These are phyloP conservation scores for Pyricularia sp. DNA, from an alignment of 2,329 filamentous ascomycete species.

Conservation along the genomic window DNA sequence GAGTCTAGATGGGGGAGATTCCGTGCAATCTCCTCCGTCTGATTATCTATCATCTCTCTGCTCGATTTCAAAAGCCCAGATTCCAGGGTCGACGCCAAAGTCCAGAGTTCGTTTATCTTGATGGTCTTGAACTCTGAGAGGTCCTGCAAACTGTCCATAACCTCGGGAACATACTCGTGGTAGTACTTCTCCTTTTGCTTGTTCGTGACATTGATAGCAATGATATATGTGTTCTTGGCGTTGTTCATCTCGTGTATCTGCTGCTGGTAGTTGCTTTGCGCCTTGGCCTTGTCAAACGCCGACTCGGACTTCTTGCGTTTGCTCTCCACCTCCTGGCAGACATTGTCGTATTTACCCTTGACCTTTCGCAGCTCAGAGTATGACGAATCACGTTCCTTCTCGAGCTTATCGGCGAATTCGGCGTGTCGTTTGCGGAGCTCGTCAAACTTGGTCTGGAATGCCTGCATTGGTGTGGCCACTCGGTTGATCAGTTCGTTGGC, in stretches of 20 bases:
- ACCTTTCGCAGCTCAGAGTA: conserved; percentile 82
- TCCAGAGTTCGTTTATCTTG: conserved; percentile 82
- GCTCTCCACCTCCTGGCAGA: conserved; percentile 90
- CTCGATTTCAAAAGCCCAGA: conserved; percentile 68
- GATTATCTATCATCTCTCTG: conserved; percentile 59
- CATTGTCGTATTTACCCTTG: conserved; percentile 86
- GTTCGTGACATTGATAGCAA: conserved; percentile 92
- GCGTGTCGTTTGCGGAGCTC: conserved; percentile 85
- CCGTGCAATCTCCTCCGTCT: conserved; percentile 72
- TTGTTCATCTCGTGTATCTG: conserved; percentile 95
- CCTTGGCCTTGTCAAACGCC: conserved; percentile 89
- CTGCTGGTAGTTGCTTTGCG: conserved; percentile 83
- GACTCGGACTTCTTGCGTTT: conserved; percentile 91
- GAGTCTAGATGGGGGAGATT: conserved; percentile 88
- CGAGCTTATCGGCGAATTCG: conserved; percentile 81
- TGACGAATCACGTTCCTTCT: conserved; percentile 77
- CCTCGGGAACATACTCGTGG: conserved; percentile 88
- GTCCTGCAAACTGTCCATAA: conserved; percentile 89
- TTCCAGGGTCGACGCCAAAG: conserved; percentile 69
- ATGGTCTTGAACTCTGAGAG: conserved; percentile 80
- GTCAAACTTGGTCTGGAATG: conserved; percentile 66
- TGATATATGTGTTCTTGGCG: conserved; percentile 95
- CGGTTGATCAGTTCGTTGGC: conserved; percentile 68
- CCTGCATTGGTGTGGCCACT: conserved; percentile 80
- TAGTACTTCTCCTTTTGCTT: conserved; percentile 97